Percentiles rank a stretch among this genome's conserved stretches.
These are phyloP conservation scores for Talaromyces rugulosus DNA, from an alignment of 2,329 filamentous ascomycete species.

Conservation along the genomic window DNA sequence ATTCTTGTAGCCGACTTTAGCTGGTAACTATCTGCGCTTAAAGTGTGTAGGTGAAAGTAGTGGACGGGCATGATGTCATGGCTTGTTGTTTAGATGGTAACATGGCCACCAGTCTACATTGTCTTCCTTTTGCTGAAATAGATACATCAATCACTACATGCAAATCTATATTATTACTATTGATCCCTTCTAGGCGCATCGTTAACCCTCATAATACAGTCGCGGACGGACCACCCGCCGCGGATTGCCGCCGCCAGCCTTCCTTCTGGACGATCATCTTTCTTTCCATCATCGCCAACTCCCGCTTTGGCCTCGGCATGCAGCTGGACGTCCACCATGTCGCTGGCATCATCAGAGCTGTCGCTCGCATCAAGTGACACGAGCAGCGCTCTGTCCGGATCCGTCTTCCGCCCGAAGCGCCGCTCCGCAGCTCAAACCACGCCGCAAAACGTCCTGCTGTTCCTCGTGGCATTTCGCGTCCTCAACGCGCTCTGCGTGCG, in stretches of 20 bases:
- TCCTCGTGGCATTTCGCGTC: conserved; percentile 64
- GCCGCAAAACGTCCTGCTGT: conserved; percentile 29
- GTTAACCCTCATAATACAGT: background rate
- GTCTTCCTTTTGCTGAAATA: background rate
- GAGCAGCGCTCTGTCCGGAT: background rate
- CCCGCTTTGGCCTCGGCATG: conserved; percentile 11
- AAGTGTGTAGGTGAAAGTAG: background rate
- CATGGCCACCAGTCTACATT: background rate
- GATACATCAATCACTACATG: background rate
- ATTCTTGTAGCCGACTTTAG: no score
- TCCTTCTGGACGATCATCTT: conserved; percentile 3
- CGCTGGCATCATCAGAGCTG: conserved; percentile 14
- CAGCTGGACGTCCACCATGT: conserved; percentile 14
- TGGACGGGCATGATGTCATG: background rate
- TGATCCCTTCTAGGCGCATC: no score
- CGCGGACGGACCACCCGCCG: background rate
- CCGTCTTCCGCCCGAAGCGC: conserved; percentile 7
- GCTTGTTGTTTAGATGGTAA: background rate
- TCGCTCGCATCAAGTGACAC: conserved; percentile 14
- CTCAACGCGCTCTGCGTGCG: conserved; percentile 72
- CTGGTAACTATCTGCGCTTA: no score
- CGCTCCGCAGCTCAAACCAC: conserved; percentile 7
- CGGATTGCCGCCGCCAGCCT: conserved; percentile 7
- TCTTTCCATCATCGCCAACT: background rate
- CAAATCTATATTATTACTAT: background rate